phyloP scores from a whole-genome alignment of 495 filamentous ascomycete species.

The Thermothielavioides terrestris region DNA sequence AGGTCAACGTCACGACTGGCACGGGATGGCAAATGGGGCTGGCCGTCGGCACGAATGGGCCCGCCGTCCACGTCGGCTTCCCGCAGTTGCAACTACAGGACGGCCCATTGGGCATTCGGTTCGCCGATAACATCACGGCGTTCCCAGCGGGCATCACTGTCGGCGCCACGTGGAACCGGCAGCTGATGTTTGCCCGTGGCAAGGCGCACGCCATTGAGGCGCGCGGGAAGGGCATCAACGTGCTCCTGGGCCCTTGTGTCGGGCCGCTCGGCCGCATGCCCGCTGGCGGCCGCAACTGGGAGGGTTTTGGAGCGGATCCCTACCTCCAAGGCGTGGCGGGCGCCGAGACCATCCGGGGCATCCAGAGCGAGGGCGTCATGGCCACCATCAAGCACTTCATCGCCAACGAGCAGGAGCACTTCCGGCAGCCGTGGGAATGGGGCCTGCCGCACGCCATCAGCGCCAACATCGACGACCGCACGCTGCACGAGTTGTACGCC shows the following conservation, averaged over 20 bases:
- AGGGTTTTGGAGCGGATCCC: slow-evolving; percentile 68
- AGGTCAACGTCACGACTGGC: slow-evolving; percentile 91
- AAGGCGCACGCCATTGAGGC: slow-evolving; percentile 60
- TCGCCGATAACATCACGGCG: slow-evolving; percentile 55
- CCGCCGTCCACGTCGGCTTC: slow-evolving; percentile 62
- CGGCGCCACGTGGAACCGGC: slow-evolving; percentile 53
- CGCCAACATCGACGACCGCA: slow-evolving; percentile 74
- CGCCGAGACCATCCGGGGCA: slow-evolving; percentile 57
- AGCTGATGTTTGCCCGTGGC: slow-evolving; percentile 61
- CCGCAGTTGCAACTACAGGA: slow-evolving; percentile 86
- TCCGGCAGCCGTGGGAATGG: slow-evolving; percentile 76
- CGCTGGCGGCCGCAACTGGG: slow-evolving; percentile 67
- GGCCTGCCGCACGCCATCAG: slow-evolving; percentile 64
- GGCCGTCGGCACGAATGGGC: slow-evolving; percentile 83
- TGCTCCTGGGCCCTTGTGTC: slow-evolving; percentile 59
- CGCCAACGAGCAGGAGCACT: slow-evolving; percentile 68
- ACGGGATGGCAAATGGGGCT: slow-evolving; percentile 86
- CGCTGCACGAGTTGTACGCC: slow-evolving; percentile 74
- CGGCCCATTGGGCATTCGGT: slow-evolving; percentile 60
- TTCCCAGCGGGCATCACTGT: slow-evolving; percentile 61
- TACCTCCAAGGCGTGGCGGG: slow-evolving; percentile 61
- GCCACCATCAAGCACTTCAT: slow-evolving; percentile 67
- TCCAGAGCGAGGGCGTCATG: slow-evolving; percentile 65
- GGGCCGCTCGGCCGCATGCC: slow-evolving; percentile 64
- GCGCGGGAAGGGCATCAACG: slow-evolving; percentile 62